These are phyloP conservation scores for Sphaerulina vaccinii DNA, from an alignment of 2,329 filamentous ascomycete species.

Conservation along the genomic window DNA sequence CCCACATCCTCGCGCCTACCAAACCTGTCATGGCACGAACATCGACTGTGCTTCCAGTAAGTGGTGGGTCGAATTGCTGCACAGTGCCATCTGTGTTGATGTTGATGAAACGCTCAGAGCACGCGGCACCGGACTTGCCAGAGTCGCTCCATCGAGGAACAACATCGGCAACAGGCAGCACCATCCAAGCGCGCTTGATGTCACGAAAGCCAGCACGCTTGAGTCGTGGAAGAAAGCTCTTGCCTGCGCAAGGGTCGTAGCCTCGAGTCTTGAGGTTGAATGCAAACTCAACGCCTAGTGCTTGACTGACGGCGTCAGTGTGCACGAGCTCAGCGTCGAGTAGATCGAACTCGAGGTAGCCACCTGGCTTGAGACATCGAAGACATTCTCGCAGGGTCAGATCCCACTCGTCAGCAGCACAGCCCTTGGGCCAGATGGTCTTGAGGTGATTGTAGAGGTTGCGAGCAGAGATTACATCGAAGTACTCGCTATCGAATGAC, in stretches of 20 bases:
- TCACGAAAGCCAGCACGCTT: slow-evolving; percentile 73
- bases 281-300: slow-evolving; percentile 86
- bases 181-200: slow-evolving; percentile 82
- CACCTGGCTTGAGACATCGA: slow-evolving; percentile 88
- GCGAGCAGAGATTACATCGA: slow-evolving; percentile 87
- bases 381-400: slow-evolving; percentile 80
- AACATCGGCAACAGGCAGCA: slow-evolving; percentile 69
- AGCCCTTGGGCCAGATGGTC: slow-evolving; percentile 54
- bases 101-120: slow-evolving; percentile 39
- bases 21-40: slow-evolving; percentile 66
- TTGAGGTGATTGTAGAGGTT: slow-evolving; percentile 84
- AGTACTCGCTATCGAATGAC: slow-evolving; percentile 81
- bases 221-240: slow-evolving; percentile 74
- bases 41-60: slow-evolving; percentile 38
- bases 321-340: slow-evolving; percentile 90
- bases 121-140: slow-evolving; percentile 23
- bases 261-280: slow-evolving; percentile 86
- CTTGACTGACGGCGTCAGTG: slow-evolving; percentile 73
- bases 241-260: slow-evolving; percentile 83
- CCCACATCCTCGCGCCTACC: slow-evolving; percentile 87
- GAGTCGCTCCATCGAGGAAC: slow-evolving; percentile 41
- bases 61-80: slow-evolving; percentile 32
- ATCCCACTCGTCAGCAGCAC: slow-evolving; percentile 75
- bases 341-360: slow-evolving; percentile 85
- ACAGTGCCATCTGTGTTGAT: slow-evolving; percentile 37